Conservation (phyloP, 2,329 filamentous ascomycete species). For the Exophiala phaeomuriformis region DNA sequence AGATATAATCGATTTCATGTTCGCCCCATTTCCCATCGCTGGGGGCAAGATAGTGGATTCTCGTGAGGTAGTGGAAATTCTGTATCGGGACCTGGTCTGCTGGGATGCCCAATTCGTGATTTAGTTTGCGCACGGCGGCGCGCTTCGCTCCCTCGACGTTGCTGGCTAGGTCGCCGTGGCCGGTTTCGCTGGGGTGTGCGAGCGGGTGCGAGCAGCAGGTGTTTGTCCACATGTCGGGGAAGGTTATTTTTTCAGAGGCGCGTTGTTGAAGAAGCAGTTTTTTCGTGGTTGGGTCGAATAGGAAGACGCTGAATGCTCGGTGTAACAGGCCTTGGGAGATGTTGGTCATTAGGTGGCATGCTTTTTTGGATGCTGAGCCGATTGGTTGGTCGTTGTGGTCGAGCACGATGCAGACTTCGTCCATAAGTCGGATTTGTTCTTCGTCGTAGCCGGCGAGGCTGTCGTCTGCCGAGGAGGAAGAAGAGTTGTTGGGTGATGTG, state of each 20-base stretch:
- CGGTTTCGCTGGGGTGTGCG: conserved; percentile 84
- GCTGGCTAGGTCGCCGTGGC: conserved; percentile 63
- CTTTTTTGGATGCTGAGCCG: conserved; percentile 95
- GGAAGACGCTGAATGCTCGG: conserved; percentile 94
- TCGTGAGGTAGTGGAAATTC: conserved; percentile 85
- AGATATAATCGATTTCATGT: conserved; percentile 98
- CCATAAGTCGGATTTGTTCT: conserved; percentile 97
- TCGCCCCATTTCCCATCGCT: conserved; percentile 98
- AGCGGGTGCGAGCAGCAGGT: conserved; percentile 98
- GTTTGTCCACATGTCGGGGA: conserved; percentile 99
- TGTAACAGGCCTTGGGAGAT: conserved; percentile 94
- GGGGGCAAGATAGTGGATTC: conserved; percentile 96
- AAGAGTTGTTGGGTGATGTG: conserved; percentile 6
- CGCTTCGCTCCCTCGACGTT: conserved; percentile 81
- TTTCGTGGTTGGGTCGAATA: conserved; percentile 83
- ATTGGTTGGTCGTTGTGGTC: conserved; percentile 89
- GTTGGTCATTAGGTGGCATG: conserved; percentile 98
- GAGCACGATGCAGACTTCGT: conserved; percentile 95
- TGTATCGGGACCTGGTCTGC: conserved; percentile 81
- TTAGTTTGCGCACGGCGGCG: conserved; percentile 84
- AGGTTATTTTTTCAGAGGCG: conserved; percentile 94
- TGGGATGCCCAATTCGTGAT: conserved; percentile 92
- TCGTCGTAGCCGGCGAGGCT: conserved; percentile 89
- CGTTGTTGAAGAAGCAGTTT: conserved; percentile 91
- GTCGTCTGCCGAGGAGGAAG: conserved; percentile 30